Conservation (phyloP, 176 grass and related monocot species). For the Cymbopogon citratus region DNA sequence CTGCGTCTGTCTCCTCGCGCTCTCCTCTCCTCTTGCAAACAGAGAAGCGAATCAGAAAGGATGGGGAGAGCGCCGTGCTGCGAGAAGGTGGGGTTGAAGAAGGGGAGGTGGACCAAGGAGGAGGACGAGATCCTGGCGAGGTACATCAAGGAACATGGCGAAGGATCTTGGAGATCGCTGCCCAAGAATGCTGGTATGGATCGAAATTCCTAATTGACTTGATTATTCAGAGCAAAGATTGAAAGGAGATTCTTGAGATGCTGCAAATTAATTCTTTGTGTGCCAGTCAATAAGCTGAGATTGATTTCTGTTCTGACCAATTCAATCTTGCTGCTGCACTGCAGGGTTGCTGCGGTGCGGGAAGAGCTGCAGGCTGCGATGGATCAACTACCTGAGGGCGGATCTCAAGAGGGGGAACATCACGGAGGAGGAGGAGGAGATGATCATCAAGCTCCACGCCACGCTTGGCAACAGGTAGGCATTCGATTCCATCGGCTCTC, state of each 20-base stretch:
- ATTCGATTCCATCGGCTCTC: not conserved
- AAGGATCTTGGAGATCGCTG: conserved; percentile 47
- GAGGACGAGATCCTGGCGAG: conserved; percentile 41
- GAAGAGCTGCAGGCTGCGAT: conserved; percentile 57
- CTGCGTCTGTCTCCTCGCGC: not conserved
- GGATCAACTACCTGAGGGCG: conserved; percentile 48
- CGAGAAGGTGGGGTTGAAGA: conserved; percentile 61
- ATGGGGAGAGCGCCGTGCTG: conserved; percentile 66
- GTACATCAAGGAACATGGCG: conserved; percentile 47
- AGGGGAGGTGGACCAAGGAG: conserved; percentile 61
- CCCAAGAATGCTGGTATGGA: conserved; percentile 60
- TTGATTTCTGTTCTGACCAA: not conserved
- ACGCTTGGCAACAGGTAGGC: conserved; percentile 51
- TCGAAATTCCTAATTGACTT: not conserved
- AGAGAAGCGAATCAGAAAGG: not conserved
- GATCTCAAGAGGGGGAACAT: conserved; percentile 52
- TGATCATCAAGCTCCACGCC: conserved; percentile 49
- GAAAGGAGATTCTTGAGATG: no score
- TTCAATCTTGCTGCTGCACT: not conserved
- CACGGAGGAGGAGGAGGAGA: conserved; percentile 36
- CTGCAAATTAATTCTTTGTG: no score
- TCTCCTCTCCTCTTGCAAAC: not conserved
- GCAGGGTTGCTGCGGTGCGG: conserved; percentile 42
- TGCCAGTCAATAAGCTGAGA: not conserved
- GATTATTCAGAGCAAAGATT: no score